phyloP scores from a whole-genome alignment of 129 eudicot species.

The Flaveria sonorensis region DNA sequence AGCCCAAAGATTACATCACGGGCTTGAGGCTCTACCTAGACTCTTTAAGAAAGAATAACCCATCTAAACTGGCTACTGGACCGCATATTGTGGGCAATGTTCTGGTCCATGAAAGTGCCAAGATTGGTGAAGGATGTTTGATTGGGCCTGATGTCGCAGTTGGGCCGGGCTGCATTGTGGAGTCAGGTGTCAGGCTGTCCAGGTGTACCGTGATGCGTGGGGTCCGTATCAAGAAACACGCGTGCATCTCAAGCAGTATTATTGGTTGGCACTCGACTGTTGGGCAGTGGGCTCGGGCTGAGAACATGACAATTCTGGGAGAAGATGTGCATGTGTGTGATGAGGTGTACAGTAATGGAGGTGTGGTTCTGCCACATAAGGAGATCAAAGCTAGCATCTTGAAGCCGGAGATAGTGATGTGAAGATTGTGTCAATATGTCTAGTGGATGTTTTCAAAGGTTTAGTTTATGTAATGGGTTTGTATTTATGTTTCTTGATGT shows the following conservation, averaged over 20 bases:
- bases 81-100: constrained; percentile 80
- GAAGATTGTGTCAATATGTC: constrained; percentile 34
- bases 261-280: constrained; percentile 98
- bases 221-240: constrained; percentile 85
- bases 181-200: constrained; percentile 91
- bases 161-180: constrained; percentile 93
- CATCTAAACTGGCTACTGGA: constrained; percentile 64
- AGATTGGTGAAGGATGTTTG: constrained; percentile 91
- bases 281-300: constrained; percentile 94
- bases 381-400: constrained; percentile 90
- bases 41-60: constrained; percentile 66
- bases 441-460: constrained; percentile 26
- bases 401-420: constrained; percentile 99
- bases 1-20: constrained; percentile 84
- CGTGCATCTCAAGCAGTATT: constrained; percentile 80
- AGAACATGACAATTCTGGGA: constrained; percentile 96
- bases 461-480: constrained; percentile 25
- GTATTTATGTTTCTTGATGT: constrained; percentile 17
- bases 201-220: constrained; percentile 96
- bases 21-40: constrained; percentile 81
- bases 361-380: constrained; percentile 95
- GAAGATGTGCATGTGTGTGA: constrained; percentile 95
- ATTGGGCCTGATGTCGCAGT: constrained; percentile 96
- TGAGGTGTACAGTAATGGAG: constrained; percentile 91
- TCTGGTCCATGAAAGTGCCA: constrained; percentile 78